Evolutionary conservation across 139 green algal species (phyloP), one percentile per base, ranked within the genome.

Genomic region (Pleodorina starrii): DNA sequence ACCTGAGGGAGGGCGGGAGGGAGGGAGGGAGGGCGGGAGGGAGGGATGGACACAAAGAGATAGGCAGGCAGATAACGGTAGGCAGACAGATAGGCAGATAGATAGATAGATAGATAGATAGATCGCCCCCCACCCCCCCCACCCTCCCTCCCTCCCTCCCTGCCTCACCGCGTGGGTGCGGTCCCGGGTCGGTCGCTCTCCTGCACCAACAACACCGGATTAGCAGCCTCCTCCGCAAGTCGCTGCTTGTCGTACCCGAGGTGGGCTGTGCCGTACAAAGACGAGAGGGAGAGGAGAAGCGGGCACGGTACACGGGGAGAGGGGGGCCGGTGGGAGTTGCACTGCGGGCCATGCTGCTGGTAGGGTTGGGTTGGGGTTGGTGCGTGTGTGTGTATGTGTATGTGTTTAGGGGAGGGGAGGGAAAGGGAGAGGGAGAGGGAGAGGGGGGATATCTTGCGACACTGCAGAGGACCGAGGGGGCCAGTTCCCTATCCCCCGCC

Each of bases 161-260:
- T 12, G 54, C 21, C 63, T 16, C 63, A 77, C 69, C 36, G 83
- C 71, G 78, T 87, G 43, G 51, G 79, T 43, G 77, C 77, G 19
- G 66, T 72, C 12, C 66, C 83, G 32, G 83, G 86, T 12, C 90
- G 60, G 36, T 80, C 74, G n/a, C 25, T 38, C 43, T 86, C 86
- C n/a, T n/a, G 59, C 4, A 85, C 86, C 42, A 93, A 71, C 88
- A 93, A 68, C 68, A 93, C 91, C 0, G 91, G 91, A 87, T 93
- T 93, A 38, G 91, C 91, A 9, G 74, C 87, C 91, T 93, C 91
- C 88, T 93, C 91, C 29, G 91, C 91, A 43, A 93, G 40, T 38
- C 91, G 87, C 84, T 93, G 85, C 88, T 93, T 93, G 88, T 93
- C 88, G 51, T 87, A 91, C 5, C 84, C 76, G 29, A 90, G 43